Conservation (phyloP, 129 eudicot species). For the Flaveria linearis region DNA sequence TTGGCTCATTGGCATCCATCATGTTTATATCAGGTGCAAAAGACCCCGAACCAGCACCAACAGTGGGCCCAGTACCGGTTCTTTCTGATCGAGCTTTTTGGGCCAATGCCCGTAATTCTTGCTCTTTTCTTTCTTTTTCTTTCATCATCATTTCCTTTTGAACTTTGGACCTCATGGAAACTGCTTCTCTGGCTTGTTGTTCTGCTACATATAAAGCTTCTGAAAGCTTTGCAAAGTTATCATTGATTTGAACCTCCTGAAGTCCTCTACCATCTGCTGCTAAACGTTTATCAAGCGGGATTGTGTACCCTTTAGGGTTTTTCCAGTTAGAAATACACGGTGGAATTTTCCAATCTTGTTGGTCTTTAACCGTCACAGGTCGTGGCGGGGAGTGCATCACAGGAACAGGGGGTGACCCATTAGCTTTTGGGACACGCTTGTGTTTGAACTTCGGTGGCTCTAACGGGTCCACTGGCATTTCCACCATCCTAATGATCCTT, state of each 20-base stretch:
- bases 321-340: conserved; percentile 97
- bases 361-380: conserved; percentile 90
- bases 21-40: conserved; percentile 43
- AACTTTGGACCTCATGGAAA: conserved; percentile 78
- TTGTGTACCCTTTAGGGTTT: conserved; percentile 89
- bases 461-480: conserved; percentile 90
- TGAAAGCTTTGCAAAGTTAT: conserved; percentile 80
- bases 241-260: conserved; percentile 90
- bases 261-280: conserved; percentile 98
- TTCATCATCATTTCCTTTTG: conserved; percentile 93
- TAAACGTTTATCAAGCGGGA: conserved; percentile 88
- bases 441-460: conserved; percentile 97
- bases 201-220: conserved; percentile 86
- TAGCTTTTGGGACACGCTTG: conserved; percentile 87
- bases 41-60: conserved; percentile 44
- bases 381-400: conserved; percentile 97
- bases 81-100: conserved; percentile 86
- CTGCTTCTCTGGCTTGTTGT: conserved; percentile 89
- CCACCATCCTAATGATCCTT: conserved; percentile 84
- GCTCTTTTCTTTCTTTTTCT: conserved; percentile 83
- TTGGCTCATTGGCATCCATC: conserved; percentile 44
- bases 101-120: conserved; percentile 74
- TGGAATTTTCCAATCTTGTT: conserved; percentile 93
- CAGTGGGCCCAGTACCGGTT: conserved; percentile 49
- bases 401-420: conserved; percentile 93